phyloP scores from a whole-genome alignment of 345 rosid species.

The Ailanthus altissimus region DNA sequence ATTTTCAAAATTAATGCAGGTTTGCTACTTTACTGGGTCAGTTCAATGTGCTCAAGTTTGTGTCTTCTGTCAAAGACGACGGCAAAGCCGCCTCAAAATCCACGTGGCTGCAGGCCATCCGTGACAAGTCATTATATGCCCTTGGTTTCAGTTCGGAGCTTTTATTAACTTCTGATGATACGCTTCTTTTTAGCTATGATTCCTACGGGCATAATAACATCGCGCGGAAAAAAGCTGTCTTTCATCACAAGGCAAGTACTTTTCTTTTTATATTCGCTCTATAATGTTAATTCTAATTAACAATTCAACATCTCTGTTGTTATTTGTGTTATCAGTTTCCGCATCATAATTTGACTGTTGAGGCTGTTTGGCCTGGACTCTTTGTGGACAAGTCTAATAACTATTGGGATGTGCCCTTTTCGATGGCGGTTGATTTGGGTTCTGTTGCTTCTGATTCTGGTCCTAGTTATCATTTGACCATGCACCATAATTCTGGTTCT shows the following conservation, averaged over 20 bases:
- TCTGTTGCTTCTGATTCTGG: slow-evolving; percentile 71
- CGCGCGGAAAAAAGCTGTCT: slow-evolving; percentile 72
- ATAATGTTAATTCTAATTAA: not conserved
- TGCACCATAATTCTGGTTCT: slow-evolving; percentile 59
- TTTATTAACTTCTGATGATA: slow-evolving; percentile 61
- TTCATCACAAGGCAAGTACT: slow-evolving; percentile 57
- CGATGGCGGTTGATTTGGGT: slow-evolving; percentile 66
- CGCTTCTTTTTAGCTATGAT: slow-evolving; percentile 62
- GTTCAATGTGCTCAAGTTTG: slow-evolving; percentile 72
- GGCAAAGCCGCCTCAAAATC: slow-evolving; percentile 12
- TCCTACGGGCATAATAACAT: slow-evolving; percentile 36
- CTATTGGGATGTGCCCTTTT: slow-evolving; percentile 87
- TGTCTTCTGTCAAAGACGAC: slow-evolving; percentile 44
- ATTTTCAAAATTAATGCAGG: slow-evolving; percentile 44
- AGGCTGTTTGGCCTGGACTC: slow-evolving; percentile 77
- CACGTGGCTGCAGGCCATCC: slow-evolving; percentile 42
- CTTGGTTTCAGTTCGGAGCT: slow-evolving; percentile 75
- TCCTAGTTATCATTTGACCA: slow-evolving; percentile 61
- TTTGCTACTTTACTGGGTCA: slow-evolving; percentile 65
- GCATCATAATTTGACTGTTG: slow-evolving; percentile 59
- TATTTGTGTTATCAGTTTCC: slow-evolving; percentile 57
- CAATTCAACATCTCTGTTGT: not conserved
- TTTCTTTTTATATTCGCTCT: not conserved
- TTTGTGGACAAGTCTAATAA: slow-evolving; percentile 61
- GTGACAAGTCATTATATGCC: slow-evolving; percentile 73